Base-by-base conservation (phyloP, 2,329 filamentous ascomycete species). In the Periconia digitata region DNA sequence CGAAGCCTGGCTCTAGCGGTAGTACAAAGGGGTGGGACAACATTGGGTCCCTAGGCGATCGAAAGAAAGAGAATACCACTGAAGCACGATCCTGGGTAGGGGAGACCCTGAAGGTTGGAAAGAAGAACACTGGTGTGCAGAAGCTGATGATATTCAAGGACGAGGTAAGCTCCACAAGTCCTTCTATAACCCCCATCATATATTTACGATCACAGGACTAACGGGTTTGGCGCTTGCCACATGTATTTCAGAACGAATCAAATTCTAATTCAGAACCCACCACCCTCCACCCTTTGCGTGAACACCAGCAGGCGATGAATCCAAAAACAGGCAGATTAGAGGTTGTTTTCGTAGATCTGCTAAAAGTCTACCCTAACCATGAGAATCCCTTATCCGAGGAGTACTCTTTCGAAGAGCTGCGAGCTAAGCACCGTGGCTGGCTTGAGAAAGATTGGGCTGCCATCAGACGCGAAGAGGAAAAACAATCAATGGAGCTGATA, bases 121-220 rank as follows among this genome's bases (percentile, higher is more conserved):
- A 90, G 62, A 94, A 90, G 76, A 89, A 90, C 75, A 83, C 79
- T 37, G 84, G 80, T 24, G 81, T 80, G 45, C 80, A 86, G 45
- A 97, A 96, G 79, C 87, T 99, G 85, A 79, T 86, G 66, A 83
- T 99, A 39, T 99, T 96, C 79, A 92, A 89, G 79, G 94, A 99
- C 79, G 79, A 88, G 88, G 94, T 99, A 87, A 86, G 90, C 81
- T 69, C 34, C 54, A 32, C 49, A 32, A 13, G 3, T 34, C 48
- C 56, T 51, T 51, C 40, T 49, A 46, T 53, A 46, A 49, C 36
- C 62, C 81, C 80, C 60, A 59, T 56, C 62, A 58, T 24, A 55
- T 70, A 69, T 66, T 64, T 69, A 70, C 65, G 60, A 65, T 62
- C 61, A 55, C 56, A 96, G 92, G 91, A 96, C 92, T 96, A 96